phyloP scores from a whole-genome alignment of 176 grass and related monocot genomes.

The Tillandsia leiboldiana region DNA sequence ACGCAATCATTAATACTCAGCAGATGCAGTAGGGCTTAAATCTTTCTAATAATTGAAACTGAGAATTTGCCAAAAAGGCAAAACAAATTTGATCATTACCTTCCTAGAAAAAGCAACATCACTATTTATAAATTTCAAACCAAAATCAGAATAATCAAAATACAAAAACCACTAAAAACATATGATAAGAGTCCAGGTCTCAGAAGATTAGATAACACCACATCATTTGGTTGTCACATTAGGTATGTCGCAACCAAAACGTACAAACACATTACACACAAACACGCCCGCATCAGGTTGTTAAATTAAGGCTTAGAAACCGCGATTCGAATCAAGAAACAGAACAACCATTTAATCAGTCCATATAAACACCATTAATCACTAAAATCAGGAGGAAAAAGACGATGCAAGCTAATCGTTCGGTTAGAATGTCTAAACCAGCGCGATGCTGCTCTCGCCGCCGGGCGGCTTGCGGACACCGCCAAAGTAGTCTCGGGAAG shows the following conservation, averaged over 20 bases:
- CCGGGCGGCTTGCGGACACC: slow-evolving; percentile 92
- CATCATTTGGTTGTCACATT: slow-evolving; percentile 47
- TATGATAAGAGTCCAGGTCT: slow-evolving; percentile 17
- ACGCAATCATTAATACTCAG: no score
- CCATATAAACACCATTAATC: slow-evolving; percentile 6
- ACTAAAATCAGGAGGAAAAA: background rate
- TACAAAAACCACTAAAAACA: background rate
- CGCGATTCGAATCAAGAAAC: slow-evolving; percentile 16
- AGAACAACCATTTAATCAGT: slow-evolving; percentile 43
- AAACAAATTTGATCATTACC: no score
- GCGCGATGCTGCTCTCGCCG: slow-evolving; percentile 86
- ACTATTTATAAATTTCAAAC: no score
- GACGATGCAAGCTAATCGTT: background rate
- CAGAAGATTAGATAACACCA: slow-evolving; percentile 33
- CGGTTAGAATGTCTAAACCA: slow-evolving; percentile 47
- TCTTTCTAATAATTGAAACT: no score
- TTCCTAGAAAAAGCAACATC: no score
- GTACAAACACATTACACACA: slow-evolving; percentile 17
- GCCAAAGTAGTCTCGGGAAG: slow-evolving; percentile 56
- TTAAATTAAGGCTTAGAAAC: no score
- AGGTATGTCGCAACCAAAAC: slow-evolving; percentile 43
- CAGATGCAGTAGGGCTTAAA: no score
- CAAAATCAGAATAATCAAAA: no score
- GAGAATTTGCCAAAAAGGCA: no score
- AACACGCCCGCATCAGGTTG: slow-evolving; percentile 5